Base-by-base conservation (phyloP, 2,329 filamentous ascomycete species). In the Leptodontidium sp. region DNA sequence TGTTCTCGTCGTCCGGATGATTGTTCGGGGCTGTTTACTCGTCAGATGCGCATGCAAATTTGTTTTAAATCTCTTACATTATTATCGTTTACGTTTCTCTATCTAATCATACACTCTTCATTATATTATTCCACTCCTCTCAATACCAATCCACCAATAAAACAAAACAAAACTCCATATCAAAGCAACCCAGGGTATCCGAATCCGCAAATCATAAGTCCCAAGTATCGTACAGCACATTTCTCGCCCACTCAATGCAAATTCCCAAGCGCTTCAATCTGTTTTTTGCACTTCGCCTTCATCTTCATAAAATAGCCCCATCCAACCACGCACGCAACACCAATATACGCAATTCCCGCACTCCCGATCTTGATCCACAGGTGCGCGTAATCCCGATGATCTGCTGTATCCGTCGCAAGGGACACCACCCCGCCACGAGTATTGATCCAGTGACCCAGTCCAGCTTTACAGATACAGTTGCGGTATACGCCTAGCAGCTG, bases 261-360 rank as follows among this genome's bases (percentile, higher is more conserved):
- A 47, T 17, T 47, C 15, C 38, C 40, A 32, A 66, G 29, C 7
- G 38, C 53, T 12, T 62, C 47, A 45, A 67, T 67, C 35, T 47
- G 50, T 24, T 58, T 29, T 35, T 24, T 49, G 35, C 49, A 63
- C 50, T 67, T 67, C 17, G 45, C 49, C 49, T 67, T 67, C 65
- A 67, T 64, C 38, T 53, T 67, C 50, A 67, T 64, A n/a, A 57
- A 67, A 43, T 67, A 58, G 0, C 65, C 65, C 65, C 47, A 67
- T 7, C 65, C 65, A 14, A 64, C 3, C 1, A 67, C 43, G 29
- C 49, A 67, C 29, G 57, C 32, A n/a, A 62, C 21, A 2, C 65
- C 58, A 45, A 67, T 57, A 40, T 62, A 67, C 12, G 47, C 38
- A 43, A 67, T 45, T 11, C 65, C 65, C 11, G 21, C 58, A 12